Evolutionary conservation across 106 monocot genomes (phyloP).

Genomic region (Amphibolis antarctica): DNA sequence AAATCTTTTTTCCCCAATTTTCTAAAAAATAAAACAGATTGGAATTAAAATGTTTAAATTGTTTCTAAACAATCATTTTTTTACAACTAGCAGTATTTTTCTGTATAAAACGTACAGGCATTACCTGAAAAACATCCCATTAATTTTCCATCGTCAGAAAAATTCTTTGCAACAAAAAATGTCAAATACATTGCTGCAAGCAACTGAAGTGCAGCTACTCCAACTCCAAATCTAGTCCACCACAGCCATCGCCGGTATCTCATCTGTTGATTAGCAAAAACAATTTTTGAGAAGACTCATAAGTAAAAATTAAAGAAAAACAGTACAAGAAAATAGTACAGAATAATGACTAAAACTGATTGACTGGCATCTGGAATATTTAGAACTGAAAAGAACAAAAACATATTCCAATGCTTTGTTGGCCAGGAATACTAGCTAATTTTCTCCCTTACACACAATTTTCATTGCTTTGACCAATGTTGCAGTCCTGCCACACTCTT

Average conservation of each 20-base stretch:
- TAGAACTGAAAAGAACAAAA: no score
- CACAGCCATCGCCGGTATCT: constrained; percentile 85
- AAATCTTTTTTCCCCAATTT: no score
- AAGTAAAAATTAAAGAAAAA: no score
- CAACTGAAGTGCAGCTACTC: constrained; percentile 53
- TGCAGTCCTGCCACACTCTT: no score
- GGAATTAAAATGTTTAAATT: background rate
- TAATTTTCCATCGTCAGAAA: constrained; percentile 28
- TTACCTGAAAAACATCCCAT: constrained; percentile 53
- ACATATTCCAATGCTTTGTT: no score
- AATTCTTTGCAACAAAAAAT: constrained; percentile 30
- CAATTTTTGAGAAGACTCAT: background rate
- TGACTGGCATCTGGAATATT: no score
- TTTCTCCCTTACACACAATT: no score
- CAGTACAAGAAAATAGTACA: background rate
- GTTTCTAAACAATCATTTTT: no score
- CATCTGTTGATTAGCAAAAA: constrained; percentile 29
- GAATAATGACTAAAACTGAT: no score
- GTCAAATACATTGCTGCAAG: constrained; percentile 53
- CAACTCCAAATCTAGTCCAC: constrained; percentile 87
- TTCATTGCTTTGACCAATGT: no score
- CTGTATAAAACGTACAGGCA: background rate
- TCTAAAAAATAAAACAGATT: background rate
- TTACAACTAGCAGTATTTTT: no score
- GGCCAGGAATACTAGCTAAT: no score